Percentiles rank a stretch among this genome's conserved stretches.
Evolutionary conservation across 768 basidiomycete species (phyloP).

Genomic region (Pisolithus orientalis): DNA sequence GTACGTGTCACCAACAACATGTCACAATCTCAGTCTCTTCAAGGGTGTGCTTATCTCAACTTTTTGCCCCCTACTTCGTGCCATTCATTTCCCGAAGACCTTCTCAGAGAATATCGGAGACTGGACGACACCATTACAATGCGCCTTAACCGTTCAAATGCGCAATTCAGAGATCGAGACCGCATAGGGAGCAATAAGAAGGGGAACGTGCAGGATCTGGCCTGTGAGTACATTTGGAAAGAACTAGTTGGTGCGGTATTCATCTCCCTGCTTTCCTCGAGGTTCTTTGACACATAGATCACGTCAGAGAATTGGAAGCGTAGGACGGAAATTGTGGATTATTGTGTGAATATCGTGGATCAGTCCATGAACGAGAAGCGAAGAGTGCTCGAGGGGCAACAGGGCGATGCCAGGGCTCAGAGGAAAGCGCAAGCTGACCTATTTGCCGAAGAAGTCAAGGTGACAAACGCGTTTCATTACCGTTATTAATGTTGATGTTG

Average conservation of each 20-base stretch:
- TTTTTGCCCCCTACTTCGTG: not conserved
- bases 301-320: slow-evolving; percentile 61
- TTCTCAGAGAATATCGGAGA: slow-evolving; percentile 75
- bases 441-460: slow-evolving; percentile 70
- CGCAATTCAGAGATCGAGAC: slow-evolving; percentile 68
- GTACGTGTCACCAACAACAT: slow-evolving; percentile 69
- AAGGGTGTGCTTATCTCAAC: slow-evolving; percentile 39
- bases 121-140: slow-evolving; percentile 77
- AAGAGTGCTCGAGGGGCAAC: slow-evolving; percentile 34
- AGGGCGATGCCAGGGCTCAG: slow-evolving; percentile 39
- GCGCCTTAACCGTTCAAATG: slow-evolving; percentile 74
- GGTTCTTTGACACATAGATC: slow-evolving; percentile 16
- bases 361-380: slow-evolving; percentile 53
- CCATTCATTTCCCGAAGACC: slow-evolving; percentile 42
- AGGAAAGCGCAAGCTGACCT: slow-evolving; percentile 50
- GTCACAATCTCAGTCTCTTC: slow-evolving; percentile 69
- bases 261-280: slow-evolving; percentile 9
- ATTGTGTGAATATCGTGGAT: slow-evolving; percentile 69
- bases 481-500: slow-evolving; percentile 20
- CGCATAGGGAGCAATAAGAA: slow-evolving; percentile 39
- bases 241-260: slow-evolving; percentile 64
- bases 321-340: slow-evolving; percentile 65
- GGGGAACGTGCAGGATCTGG: slow-evolving; percentile 61
- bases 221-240: slow-evolving; percentile 72
- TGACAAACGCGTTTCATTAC: slow-evolving; percentile 31